phyloP scores from a whole-genome alignment of 257 asterid species.

The Nyctanthes arbortristis region DNA sequence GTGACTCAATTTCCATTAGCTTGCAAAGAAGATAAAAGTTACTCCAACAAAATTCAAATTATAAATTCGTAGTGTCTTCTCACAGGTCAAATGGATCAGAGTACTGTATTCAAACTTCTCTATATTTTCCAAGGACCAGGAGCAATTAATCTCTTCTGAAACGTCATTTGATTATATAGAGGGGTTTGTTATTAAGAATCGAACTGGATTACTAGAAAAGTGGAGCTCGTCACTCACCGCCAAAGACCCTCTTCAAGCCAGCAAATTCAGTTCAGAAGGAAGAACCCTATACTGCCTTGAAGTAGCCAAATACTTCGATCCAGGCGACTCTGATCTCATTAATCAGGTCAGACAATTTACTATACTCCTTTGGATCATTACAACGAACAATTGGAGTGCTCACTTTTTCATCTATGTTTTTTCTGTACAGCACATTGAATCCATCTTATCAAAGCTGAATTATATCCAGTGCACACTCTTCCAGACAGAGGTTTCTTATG shows the following conservation, averaged over 20 bases:
- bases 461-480: constrained; percentile 43
- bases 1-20: constrained; percentile 8
- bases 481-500: constrained; percentile 44
- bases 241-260: constrained; percentile 42
- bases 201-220: constrained; percentile 38
- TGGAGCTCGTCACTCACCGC: constrained; percentile 53
- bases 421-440: constrained; percentile 36
- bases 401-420: constrained; percentile 10
- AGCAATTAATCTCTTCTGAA: constrained; percentile 40
- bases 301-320: constrained; percentile 46
- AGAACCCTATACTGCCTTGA: constrained; percentile 47
- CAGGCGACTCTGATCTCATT: constrained; percentile 22
- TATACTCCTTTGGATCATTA: constrained; percentile 1
- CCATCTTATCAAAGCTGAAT: constrained; percentile 31
- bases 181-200: constrained; percentile 46
- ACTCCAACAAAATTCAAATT: not conserved
- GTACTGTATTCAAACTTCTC: constrained; percentile 44
- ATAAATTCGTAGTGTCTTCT: not conserved
- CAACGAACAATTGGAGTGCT: not conserved
- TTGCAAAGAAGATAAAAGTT: not conserved
- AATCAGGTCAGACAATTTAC: constrained; percentile 30
- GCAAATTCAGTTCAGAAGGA: constrained; percentile 45
- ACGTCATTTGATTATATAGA: constrained; percentile 44
- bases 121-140: constrained; percentile 46
- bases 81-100: constrained; percentile 60